These are phyloP conservation scores for Hortiboletus flavorubellus DNA, from an alignment of 768 basidiomycete genomes.

Conservation along the genomic window DNA sequence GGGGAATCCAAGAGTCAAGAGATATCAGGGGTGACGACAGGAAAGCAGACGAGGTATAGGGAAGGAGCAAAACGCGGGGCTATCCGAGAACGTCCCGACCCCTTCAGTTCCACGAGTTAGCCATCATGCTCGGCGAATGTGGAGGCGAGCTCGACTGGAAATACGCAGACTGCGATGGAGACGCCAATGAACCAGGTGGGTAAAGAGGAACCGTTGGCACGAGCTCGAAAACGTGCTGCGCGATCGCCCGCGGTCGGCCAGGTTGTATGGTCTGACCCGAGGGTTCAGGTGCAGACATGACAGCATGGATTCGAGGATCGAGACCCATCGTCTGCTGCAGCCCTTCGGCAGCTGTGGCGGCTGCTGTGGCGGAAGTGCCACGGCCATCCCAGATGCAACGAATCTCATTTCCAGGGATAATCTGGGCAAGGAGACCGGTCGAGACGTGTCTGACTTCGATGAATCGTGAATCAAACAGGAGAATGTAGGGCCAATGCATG, in stretches of 20 bases:
- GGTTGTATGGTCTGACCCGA: constrained; percentile 37
- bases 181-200: constrained; percentile 45
- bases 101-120: constrained; percentile 22
- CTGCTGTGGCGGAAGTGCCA: constrained; percentile 30
- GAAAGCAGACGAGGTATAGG: neutral
- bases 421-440: constrained; percentile 76
- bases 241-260: constrained; percentile 45
- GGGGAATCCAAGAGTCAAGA: neutral
- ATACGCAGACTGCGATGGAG: constrained; percentile 51
- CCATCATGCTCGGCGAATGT: constrained; percentile 47
- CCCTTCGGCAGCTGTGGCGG: constrained; percentile 34
- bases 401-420: constrained; percentile 77
- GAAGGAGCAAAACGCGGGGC: neutral
- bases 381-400: constrained; percentile 92
- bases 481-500: constrained; percentile 83
- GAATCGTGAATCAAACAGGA: constrained; percentile 86
- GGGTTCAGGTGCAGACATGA: constrained; percentile 61
- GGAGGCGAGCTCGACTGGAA: constrained; percentile 55
- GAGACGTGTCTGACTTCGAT: constrained; percentile 87
- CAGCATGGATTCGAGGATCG: constrained; percentile 83
- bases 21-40: too few relatives aligned
- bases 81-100: neutral
- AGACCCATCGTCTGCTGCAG: constrained; percentile 47
- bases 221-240: constrained; percentile 76
- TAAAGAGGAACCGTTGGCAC: constrained; percentile 43